phyloP scores from a whole-genome alignment of 2,329 filamentous ascomycete species.

The Calycina herbarum region DNA sequence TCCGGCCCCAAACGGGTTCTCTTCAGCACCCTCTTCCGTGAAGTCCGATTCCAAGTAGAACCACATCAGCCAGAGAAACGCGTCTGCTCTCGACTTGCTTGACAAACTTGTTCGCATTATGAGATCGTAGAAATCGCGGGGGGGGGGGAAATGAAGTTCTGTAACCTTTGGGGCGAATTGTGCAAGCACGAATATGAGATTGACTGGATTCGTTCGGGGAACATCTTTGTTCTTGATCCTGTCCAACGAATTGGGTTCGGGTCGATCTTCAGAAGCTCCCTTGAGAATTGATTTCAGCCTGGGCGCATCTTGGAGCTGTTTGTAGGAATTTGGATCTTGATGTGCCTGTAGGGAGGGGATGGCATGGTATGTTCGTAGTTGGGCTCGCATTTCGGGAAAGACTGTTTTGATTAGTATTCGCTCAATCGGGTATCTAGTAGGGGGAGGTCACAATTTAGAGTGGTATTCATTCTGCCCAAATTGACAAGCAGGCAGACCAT shows the following conservation, averaged over 20 bases:
- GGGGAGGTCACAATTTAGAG: constrained; percentile 76
- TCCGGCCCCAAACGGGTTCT: constrained; percentile 83
- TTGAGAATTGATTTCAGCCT: constrained; percentile 96
- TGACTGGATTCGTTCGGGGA: constrained; percentile 93
- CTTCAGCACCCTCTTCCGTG: constrained; percentile 78
- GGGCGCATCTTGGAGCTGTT: constrained; percentile 94
- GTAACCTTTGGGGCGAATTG: constrained; percentile 89
- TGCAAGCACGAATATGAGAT: constrained; percentile 92
- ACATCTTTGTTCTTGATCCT: constrained; percentile 71
- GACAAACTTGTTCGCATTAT: constrained; percentile 87
- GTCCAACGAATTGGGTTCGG: constrained; percentile 80
- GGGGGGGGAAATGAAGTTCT: constrained; percentile 83
- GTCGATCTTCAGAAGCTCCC: constrained; percentile 87
- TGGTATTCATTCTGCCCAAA: constrained; percentile 98
- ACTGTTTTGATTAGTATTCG: constrained; percentile 54
- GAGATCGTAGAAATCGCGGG: constrained; percentile 91
- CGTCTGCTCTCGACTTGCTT: constrained; percentile 78
- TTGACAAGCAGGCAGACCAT: constrained; percentile 99
- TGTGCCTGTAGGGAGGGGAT: constrained; percentile 95
- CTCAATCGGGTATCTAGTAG: constrained; percentile 10
- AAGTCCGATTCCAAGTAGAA: constrained; percentile 98
- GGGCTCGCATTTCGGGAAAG: constrained; percentile 98
- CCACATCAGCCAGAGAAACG: constrained; percentile 98
- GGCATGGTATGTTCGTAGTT: constrained; percentile 94
- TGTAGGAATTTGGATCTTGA: constrained; percentile 94